Evolutionary conservation across 768 basidiomycete species (phyloP).

Genomic region (Boletus rubroflammeus): DNA sequence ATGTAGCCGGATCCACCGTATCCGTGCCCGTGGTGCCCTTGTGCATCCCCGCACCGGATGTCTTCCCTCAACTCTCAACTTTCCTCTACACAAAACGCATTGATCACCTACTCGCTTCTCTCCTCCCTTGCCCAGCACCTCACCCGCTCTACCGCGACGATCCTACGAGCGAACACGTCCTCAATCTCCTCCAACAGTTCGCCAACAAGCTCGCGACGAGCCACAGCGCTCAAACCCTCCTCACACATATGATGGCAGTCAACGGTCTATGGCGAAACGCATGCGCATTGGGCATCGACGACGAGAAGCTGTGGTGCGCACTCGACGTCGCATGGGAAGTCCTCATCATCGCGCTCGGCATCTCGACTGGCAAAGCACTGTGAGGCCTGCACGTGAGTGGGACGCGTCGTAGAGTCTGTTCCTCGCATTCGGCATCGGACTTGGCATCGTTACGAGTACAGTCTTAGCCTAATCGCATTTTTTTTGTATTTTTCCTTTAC

Average conservation of each 20-base stretch:
- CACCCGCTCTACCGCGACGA: constrained; percentile 22
- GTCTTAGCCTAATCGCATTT: constrained; percentile 7
- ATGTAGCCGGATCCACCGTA: constrained; percentile 16
- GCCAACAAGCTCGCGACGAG: constrained; percentile 14
- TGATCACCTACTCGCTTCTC: constrained; percentile 51
- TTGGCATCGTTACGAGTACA: constrained; percentile 7
- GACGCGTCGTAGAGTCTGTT: not conserved
- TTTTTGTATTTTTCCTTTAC: not conserved
- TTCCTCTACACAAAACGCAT: constrained; percentile 71
- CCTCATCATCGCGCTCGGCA: constrained; percentile 40
- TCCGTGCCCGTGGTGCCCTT: constrained; percentile 64
- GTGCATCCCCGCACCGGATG: constrained; percentile 64
- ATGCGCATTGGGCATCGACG: constrained; percentile 48
- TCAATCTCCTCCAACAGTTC: constrained; percentile 12
- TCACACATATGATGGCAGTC: constrained; percentile 34
- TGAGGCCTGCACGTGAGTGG: not conserved
- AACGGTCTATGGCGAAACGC: constrained; percentile 52
- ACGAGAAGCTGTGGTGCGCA: constrained; percentile 43
- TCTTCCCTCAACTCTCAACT: constrained; percentile 60
- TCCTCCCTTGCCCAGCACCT: constrained; percentile 49
- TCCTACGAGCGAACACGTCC: constrained; percentile 17
- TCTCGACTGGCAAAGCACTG: constrained; percentile 23
- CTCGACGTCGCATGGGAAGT: constrained; percentile 50
- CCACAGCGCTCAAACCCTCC: constrained; percentile 26
- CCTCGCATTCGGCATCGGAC: constrained; percentile 7